These are phyloP conservation scores for Suhomyces sp. DNA, from an alignment of 805 yeast genomes.

Conservation along the genomic window DNA sequence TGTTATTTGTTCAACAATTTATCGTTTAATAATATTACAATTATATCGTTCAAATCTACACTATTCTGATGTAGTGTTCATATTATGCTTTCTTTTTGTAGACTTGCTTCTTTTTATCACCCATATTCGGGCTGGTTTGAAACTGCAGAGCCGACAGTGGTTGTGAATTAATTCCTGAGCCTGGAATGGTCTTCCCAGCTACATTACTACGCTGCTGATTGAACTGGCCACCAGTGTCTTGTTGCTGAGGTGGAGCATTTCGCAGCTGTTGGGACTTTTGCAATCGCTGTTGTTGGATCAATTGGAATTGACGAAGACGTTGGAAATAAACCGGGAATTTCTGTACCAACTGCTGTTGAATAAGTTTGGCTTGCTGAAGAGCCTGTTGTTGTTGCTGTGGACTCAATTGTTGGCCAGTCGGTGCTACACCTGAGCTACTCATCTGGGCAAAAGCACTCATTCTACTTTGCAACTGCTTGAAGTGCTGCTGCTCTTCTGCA, in stretches of 20 bases:
- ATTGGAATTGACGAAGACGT: conserved; percentile 24
- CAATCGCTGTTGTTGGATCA: conserved; percentile 22
- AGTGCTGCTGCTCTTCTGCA: conserved; percentile 41
- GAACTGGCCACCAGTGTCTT: not conserved
- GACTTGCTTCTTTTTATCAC: conserved; percentile 10
- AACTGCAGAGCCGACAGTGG: not conserved
- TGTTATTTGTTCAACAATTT: not conserved
- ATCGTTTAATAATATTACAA: not conserved
- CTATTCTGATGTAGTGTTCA: not conserved
- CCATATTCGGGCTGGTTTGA: not conserved
- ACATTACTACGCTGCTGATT: conserved; percentile 4
- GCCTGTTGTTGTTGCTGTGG: conserved; percentile 46
- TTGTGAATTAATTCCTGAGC: not conserved
- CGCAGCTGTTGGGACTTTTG: conserved; percentile 8
- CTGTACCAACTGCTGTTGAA: conserved; percentile 26
- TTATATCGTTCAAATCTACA: not conserved
- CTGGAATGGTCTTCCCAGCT: conserved; percentile 4
- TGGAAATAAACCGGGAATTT: conserved; percentile 26
- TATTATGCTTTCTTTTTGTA: conserved; percentile 10
- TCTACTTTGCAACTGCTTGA: conserved; percentile 38
- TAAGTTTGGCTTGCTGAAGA: conserved; percentile 36
- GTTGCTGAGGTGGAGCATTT: not conserved
- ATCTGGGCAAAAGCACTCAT: conserved; percentile 40
- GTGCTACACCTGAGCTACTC: conserved; percentile 43
- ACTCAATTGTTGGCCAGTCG: conserved; percentile 39